phyloP scores from a whole-genome alignment of 2,329 filamentous ascomycete genomes.

The Fusarium pseudograminearum region DNA sequence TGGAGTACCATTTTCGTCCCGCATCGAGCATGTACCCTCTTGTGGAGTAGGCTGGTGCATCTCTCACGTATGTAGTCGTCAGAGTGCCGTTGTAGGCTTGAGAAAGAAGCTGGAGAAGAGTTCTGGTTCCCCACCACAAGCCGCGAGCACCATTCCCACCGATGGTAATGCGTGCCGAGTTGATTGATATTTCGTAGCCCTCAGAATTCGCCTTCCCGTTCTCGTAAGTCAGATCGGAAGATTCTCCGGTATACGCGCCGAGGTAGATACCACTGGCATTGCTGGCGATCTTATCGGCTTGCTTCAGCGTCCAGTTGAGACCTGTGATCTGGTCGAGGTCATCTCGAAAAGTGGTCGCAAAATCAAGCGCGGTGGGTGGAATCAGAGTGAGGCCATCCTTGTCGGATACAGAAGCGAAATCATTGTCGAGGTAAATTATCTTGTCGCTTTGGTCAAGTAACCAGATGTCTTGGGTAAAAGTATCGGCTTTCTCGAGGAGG shows the following conservation, averaged over 20 bases:
- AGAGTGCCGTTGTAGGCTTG: slow-evolving; percentile 3
- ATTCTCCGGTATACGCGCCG: slow-evolving; percentile 6
- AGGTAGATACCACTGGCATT: slow-evolving; percentile 2
- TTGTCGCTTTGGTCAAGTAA: not conserved
- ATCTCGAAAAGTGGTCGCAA: slow-evolving; percentile 13
- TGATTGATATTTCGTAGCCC: slow-evolving; percentile 18
- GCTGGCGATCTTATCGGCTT: fast-evolving
- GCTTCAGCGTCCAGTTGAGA: slow-evolving; percentile 20
- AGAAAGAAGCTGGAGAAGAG: slow-evolving; percentile 22
- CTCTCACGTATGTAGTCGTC: not conserved
- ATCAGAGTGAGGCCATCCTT: slow-evolving; percentile 3
- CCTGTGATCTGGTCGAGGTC: slow-evolving; percentile 14
- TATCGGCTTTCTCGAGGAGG: not conserved
- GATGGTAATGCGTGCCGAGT: slow-evolving; percentile 16
- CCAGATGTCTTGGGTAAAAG: slow-evolving; percentile 7
- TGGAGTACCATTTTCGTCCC: slow-evolving; percentile 29
- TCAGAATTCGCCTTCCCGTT: slow-evolving; percentile 11
- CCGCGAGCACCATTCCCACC: slow-evolving; percentile 22
- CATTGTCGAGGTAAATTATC: slow-evolving; percentile 2
- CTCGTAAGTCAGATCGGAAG: slow-evolving; percentile 8
- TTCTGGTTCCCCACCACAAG: slow-evolving; percentile 32
- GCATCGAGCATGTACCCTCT: slow-evolving; percentile 29
- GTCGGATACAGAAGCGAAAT: not conserved
- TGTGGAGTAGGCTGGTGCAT: slow-evolving; percentile 20
- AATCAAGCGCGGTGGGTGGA: slow-evolving; percentile 16